Conservation (phyloP, 371 early-diverging fungal genomes). For the Lichtheimia ramosa region DNA sequence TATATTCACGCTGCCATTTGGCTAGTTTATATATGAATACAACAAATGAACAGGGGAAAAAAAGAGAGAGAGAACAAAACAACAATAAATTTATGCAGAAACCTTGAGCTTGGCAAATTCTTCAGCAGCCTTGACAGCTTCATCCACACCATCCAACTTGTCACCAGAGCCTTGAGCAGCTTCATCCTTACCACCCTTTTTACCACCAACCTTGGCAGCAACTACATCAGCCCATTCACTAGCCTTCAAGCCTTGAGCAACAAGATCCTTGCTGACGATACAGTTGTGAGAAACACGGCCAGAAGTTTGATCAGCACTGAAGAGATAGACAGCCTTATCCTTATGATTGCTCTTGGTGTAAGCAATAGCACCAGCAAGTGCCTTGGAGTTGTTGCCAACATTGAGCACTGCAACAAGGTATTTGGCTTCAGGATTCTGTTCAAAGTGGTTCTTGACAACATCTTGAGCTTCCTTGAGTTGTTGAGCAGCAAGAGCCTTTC, state of each 20-base stretch:
- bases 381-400: slow-evolving; percentile 71
- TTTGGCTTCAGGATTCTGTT: slow-evolving; percentile 62
- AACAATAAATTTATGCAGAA: slow-evolving; percentile 21
- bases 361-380: slow-evolving; percentile 75
- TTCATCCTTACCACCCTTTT: slow-evolving; percentile 88
- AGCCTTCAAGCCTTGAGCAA: slow-evolving; percentile 81
- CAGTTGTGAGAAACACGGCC: slow-evolving; percentile 84
- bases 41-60: too few relatives aligned
- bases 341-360: slow-evolving; percentile 74
- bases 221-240: slow-evolving; percentile 89
- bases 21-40: neutral
- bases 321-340: slow-evolving; percentile 82
- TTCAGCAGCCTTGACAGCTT: slow-evolving; percentile 76
- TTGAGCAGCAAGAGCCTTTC: slow-evolving; percentile 86
- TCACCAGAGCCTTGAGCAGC: slow-evolving; percentile 84
- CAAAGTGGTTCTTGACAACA: slow-evolving; percentile 76
- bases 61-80: neutral
- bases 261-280: slow-evolving; percentile 71
- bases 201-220: slow-evolving; percentile 81
- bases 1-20: neutral
- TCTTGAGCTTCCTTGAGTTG: slow-evolving; percentile 83
- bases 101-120: slow-evolving; percentile 77
- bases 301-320: slow-evolving; percentile 71
- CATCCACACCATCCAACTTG: slow-evolving; percentile 58
- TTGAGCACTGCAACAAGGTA: slow-evolving; percentile 66